Base-by-base conservation (phyloP, 345 rosid species). In the Cardamine chenopodiifolia region DNA sequence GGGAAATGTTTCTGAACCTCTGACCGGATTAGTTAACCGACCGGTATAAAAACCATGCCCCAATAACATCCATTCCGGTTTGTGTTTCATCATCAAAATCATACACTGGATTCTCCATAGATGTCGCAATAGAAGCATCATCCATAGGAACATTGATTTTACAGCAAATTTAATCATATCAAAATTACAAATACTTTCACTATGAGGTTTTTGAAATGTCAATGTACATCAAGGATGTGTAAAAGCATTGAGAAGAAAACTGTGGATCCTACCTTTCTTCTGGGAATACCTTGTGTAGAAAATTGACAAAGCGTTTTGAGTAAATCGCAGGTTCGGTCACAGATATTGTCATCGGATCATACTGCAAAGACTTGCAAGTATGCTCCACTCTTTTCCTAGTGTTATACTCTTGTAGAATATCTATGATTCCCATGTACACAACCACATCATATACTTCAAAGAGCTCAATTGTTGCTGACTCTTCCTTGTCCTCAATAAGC, bases 401-500 rank as follows among this genome's bases (percentile, higher is more conserved):
- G 65, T 85, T 94, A 83, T 94, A 94, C 55, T 87, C 88, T 82
- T 94, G 98, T 67, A 94, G 62, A 73, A 94, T 86, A 79, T 94
- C 97, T 25, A 91, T 91, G 58, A 91, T 78, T 40, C 98, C 98
- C 96, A 91, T 88, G 82, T 87, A 94, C 26, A 94, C 87, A 64
- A 94, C 96, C 23, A 94, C 97, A 54, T 94, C 96, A 34, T 87
- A 90, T 22, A 94, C 87, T 88, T 90, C 93, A 50, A 89, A 88
- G 32, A 86, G 91, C 79, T 91, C 97, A 6, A 86, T 85, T 61
- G 88, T 93, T 0, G 82, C 45, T 0, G 93, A 79, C 58, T 85
- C 89, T 2, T 76, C 79, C 70, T 81, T 82, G 28, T 82, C 84
- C 56, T 81, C 82, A 26, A 7, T 66, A 72, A 91, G 80, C 82